Conservation (phyloP, 2,329 filamentous ascomycete species). For the Sporothrix brunneoviolacea region DNA sequence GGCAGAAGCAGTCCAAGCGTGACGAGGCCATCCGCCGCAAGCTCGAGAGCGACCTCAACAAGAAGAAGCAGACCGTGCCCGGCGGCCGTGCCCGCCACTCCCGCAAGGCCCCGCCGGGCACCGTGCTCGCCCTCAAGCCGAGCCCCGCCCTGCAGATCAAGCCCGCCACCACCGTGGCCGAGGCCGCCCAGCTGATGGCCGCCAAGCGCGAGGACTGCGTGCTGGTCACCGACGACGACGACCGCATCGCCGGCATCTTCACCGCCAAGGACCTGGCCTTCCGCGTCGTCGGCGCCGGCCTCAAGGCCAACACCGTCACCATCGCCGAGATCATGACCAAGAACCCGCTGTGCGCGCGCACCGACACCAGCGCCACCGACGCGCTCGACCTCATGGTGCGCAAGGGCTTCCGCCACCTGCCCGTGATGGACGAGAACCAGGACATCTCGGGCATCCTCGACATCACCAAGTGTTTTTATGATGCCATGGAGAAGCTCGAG, state of each 20-base stretch:
- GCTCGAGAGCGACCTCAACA: slow-evolving; percentile 94
- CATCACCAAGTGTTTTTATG: slow-evolving; percentile 99
- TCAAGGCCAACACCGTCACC: slow-evolving; percentile 82
- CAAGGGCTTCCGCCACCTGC: slow-evolving; percentile 94
- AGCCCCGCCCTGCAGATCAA: slow-evolving; percentile 97
- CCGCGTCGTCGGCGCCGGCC: slow-evolving; percentile 83
- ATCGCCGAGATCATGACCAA: slow-evolving; percentile 99
- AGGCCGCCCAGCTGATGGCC: slow-evolving; percentile 97
- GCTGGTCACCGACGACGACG: slow-evolving; percentile 93
- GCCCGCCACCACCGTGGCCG: slow-evolving; percentile 84
- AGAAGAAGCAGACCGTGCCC: slow-evolving; percentile 79
- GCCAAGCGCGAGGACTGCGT: slow-evolving; percentile 98
- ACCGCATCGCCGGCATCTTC: slow-evolving; percentile 96
- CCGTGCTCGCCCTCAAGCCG: slow-evolving; percentile 89
- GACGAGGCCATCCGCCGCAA: slow-evolving; percentile 99
- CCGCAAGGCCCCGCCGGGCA: slow-evolving; percentile 91
- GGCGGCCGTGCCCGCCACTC: slow-evolving; percentile 74
- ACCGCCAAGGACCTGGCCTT: slow-evolving; percentile 98
- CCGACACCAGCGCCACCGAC: slow-evolving; percentile 96
- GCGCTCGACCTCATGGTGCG: slow-evolving; percentile 96
- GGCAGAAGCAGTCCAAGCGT: slow-evolving; percentile 92
- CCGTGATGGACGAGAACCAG: slow-evolving; percentile 99
- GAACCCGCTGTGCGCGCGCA: slow-evolving; percentile 94
- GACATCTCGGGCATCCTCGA: slow-evolving; percentile 97
- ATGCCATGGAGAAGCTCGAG: slow-evolving; percentile 99